These are phyloP conservation scores for Homolaphlyctis polyrhiza DNA, from an alignment of 371 early-diverging fungal species.

Conservation along the genomic window DNA sequence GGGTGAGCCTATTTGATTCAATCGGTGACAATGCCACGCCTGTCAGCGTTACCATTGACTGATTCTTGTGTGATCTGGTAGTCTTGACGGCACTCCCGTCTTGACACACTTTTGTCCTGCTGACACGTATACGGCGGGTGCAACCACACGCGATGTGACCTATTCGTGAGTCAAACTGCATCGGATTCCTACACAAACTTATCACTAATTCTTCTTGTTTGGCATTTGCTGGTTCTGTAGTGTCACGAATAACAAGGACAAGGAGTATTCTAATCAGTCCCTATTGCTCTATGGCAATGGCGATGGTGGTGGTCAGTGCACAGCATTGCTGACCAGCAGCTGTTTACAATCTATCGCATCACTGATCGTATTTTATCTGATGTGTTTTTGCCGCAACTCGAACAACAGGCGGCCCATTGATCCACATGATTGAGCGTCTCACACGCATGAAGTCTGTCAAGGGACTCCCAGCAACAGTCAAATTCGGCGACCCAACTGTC, in stretches of 20 bases:
- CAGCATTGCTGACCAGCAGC: neutral
- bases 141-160: slow-evolving; percentile 50
- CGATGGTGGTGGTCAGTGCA: slow-evolving; percentile 78
- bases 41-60: too few relatives aligned
- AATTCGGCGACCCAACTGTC: slow-evolving; percentile 65
- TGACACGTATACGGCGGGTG: slow-evolving; percentile 70
- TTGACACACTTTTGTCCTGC: slow-evolving; percentile 83
- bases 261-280: slow-evolving; percentile 73
- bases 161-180: slow-evolving; percentile 11
- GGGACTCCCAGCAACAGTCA: slow-evolving; percentile 72
- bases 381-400: neutral
- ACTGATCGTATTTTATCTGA: too few relatives aligned
- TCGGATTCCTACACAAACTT: neutral
- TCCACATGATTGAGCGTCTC: slow-evolving; percentile 79
- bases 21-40: too few relatives aligned
- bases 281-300: slow-evolving; percentile 90
- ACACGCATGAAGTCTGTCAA: slow-evolving; percentile 66
- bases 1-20: slow-evolving; percentile 48
- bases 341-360: neutral
- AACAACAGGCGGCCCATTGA: slow-evolving; percentile 67
- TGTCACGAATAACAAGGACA: slow-evolving; percentile 76
- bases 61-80: too few relatives aligned
- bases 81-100: slow-evolving; percentile 64
- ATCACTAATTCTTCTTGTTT: neutral
- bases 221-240: slow-evolving; percentile 23